Percentiles rank a stretch among this genome's conserved stretches.
Conservation (phyloP, 495 filamentous ascomycete genomes). For the Penicillium roqueforti region DNA sequence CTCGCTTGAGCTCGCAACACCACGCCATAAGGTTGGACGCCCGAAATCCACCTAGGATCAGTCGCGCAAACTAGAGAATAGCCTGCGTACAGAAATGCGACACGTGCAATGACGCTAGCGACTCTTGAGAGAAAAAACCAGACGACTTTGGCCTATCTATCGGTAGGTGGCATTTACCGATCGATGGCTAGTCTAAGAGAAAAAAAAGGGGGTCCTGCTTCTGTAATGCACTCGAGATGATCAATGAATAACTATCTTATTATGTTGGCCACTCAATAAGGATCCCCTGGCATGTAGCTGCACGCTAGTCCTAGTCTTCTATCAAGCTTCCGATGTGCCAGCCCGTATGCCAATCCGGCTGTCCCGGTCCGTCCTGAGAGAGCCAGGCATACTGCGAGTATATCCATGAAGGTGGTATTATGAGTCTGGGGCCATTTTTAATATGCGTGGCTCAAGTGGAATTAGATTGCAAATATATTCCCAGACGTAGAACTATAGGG, state of each 20-base stretch:
- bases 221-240: not conserved
- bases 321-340: conserved; percentile 2
- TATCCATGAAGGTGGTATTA: not conserved
- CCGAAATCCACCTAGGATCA: conserved; percentile 30
- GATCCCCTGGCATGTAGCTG: not conserved
- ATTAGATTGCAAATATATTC: not conserved
- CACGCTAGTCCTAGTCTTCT: not conserved
- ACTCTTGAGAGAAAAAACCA: not conserved
- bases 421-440: not conserved
- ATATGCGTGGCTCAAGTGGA: not conserved
- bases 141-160: not conserved
- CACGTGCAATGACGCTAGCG: not conserved
- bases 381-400: not conserved
- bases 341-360: conserved; percentile 7
- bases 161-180: not conserved
- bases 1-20: conserved; percentile 53
- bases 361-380: not conserved
- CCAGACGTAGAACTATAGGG: not conserved
- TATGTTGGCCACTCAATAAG: not conserved
- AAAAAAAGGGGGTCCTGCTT: not conserved
- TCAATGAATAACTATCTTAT: not conserved
- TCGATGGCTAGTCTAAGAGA: not conserved
- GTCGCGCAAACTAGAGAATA: not conserved
- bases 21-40: conserved; percentile 30
- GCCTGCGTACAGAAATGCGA: not conserved